Conservation (phyloP, 305 asterid species). For the Fraxinus sp. region DNA sequence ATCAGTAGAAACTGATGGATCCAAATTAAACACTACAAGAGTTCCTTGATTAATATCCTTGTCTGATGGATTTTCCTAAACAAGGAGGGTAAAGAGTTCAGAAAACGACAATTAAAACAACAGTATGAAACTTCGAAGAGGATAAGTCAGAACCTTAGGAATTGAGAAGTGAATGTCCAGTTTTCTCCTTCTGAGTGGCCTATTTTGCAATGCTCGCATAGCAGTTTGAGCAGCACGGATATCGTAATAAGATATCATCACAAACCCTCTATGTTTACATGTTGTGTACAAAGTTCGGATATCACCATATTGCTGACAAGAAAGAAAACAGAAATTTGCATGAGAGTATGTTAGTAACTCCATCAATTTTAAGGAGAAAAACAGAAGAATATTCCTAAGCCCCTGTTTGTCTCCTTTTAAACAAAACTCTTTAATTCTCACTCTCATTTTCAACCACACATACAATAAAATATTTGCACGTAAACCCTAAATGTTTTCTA, state of each 20-base stretch:
- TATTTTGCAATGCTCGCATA: conserved; percentile 60
- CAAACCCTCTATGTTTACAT: conserved; percentile 80
- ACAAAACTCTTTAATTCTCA: too few relatives aligned
- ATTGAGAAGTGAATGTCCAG: conserved; percentile 83
- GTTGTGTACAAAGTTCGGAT: conserved; percentile 69
- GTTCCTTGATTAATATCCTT: conserved; percentile 80
- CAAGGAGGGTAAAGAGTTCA: background rate
- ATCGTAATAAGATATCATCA: conserved; percentile 78
- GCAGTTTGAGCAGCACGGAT: conserved; percentile 76
- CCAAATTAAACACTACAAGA: conserved; percentile 70
- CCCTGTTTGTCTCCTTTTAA: too few relatives aligned
- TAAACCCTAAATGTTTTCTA: too few relatives aligned
- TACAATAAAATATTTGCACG: too few relatives aligned
- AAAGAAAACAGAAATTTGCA: conserved; percentile 13
- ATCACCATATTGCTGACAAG: conserved; percentile 63
- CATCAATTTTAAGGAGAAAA: background rate
- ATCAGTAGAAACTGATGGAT: conserved; percentile 63
- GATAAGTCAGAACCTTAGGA: conserved; percentile 54
- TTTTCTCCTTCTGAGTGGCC: conserved; percentile 64
- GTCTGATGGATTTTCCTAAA: conserved; percentile 78
- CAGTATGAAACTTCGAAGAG: conserved; percentile 8
- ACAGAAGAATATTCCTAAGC: background rate
- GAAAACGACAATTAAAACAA: background rate
- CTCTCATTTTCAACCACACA: too few relatives aligned
- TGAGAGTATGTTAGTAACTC: conserved; percentile 3